These are phyloP conservation scores for Platismatia glauca DNA, from an alignment of 495 filamentous ascomycete genomes.

Conservation along the genomic window DNA sequence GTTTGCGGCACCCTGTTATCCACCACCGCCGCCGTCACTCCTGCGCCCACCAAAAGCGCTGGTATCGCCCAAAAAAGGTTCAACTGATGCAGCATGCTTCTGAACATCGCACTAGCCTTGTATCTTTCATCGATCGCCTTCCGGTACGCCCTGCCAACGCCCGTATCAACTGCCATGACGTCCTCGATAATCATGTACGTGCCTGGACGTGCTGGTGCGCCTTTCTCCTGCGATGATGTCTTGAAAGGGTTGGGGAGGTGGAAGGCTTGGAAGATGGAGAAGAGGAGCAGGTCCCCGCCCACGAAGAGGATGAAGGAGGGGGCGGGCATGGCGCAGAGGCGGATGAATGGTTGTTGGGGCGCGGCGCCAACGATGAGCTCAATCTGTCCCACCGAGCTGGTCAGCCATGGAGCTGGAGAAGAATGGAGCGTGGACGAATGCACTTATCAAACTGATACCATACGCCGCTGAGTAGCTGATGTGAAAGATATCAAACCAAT, in stretches of 20 bases:
- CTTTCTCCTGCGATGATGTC: constrained; percentile 62
- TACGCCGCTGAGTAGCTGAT: constrained; percentile 51
- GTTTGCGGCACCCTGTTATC: constrained; percentile 47
- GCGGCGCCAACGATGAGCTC: constrained; percentile 43
- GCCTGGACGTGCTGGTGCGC: constrained; percentile 58
- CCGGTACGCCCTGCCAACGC: constrained; percentile 59
- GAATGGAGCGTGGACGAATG: neutral
- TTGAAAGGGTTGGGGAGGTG: constrained; percentile 52
- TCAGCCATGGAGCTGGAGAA: neutral
- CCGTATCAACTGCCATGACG: constrained; percentile 69
- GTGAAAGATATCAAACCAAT: constrained; percentile 51
- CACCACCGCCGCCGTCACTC: constrained; percentile 53
- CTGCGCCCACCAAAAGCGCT: constrained; percentile 44
- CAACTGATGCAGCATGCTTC: constrained; percentile 60
- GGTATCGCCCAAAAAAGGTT: constrained; percentile 71
- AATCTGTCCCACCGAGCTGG: constrained; percentile 16
- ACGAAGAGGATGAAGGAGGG: constrained; percentile 52
- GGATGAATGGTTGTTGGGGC: constrained; percentile 36
- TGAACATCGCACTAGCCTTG: constrained; percentile 59
- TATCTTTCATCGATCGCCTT: constrained; percentile 57
- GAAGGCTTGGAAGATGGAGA: constrained; percentile 38
- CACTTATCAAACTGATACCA: constrained; percentile 32
- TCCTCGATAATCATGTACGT: constrained; percentile 74
- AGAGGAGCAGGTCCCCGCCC: constrained; percentile 44
- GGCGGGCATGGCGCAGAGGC: constrained; percentile 54